Conservation (phyloP, 2,329 filamentous ascomycete species). For the Xylaria sp. region DNA sequence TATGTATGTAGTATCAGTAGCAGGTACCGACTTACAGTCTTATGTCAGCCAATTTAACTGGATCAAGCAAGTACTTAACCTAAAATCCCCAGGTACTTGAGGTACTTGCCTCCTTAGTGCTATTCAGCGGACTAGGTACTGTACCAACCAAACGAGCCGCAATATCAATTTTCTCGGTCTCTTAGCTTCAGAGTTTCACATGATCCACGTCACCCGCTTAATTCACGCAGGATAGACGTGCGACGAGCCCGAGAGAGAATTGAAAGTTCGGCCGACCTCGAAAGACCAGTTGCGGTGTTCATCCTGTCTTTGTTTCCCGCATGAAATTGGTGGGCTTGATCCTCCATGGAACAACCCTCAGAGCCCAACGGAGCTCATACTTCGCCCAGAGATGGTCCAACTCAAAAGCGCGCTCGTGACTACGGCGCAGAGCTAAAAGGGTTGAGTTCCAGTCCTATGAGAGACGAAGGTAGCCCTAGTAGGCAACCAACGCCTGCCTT, state of each 20-base stretch:
- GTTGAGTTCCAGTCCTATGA: conserved; percentile 39
- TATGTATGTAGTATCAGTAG: too few relatives aligned
- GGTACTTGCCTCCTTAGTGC: not conserved
- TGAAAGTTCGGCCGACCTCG: not conserved
- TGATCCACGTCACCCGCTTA: not conserved
- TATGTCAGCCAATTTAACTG: not conserved
- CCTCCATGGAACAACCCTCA: conserved; percentile 28
- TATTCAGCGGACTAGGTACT: too few relatives aligned
- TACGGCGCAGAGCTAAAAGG: conserved; percentile 50
- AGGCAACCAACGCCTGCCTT: conserved; percentile 26
- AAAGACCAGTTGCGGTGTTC: not conserved
- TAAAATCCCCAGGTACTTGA: too few relatives aligned
- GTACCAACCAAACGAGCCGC: not conserved
- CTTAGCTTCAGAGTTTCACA: not conserved
- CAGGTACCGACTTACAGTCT: too few relatives aligned
- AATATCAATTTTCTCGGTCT: not conserved
- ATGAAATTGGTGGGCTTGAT: conserved; percentile 21
- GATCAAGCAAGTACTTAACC: too few relatives aligned
- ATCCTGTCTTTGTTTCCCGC: not conserved
- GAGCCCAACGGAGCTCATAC: conserved; percentile 3
- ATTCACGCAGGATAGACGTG: conserved; percentile 1
- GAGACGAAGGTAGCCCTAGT: conserved; percentile 40
- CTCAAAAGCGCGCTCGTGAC: conserved; percentile 46
- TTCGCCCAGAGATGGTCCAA: conserved; percentile 21
- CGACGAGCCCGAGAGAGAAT: not conserved